phyloP scores from a whole-genome alignment of 2,329 filamentous ascomycete genomes.

The Ophiocordyceps camponoti-floridani region DNA sequence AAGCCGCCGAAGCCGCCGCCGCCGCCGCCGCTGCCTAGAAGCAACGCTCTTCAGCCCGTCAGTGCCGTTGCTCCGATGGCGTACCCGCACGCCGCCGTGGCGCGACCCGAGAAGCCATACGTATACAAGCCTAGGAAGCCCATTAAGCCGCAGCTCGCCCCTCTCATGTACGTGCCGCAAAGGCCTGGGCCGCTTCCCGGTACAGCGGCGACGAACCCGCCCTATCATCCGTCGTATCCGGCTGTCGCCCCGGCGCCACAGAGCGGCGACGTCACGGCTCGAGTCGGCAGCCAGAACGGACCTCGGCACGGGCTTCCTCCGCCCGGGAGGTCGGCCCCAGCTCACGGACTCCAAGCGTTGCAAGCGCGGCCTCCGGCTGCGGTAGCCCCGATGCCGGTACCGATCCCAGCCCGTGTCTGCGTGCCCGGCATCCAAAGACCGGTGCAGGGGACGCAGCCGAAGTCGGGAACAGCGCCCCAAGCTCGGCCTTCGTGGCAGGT shows the following conservation, averaged over 20 bases:
- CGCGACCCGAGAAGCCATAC: conserved; percentile 28
- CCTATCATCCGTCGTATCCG: conserved; percentile 2
- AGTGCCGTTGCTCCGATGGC: not conserved
- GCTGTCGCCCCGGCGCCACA: not conserved
- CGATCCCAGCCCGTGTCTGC: not conserved
- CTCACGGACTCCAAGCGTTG: not conserved
- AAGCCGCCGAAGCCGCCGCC: conserved; percentile 26
- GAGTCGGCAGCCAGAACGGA: conserved; percentile 2
- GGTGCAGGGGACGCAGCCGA: not conserved
- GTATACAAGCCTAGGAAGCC: conserved; percentile 31
- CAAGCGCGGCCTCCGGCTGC: not conserved
- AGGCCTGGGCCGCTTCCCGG: conserved; percentile 6
- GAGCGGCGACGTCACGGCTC: conserved; percentile 7
- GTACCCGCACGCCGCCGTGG: not conserved
- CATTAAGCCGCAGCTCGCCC: conserved; percentile 8
- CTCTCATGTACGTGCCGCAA: conserved; percentile 9
- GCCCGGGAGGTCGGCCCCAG: not conserved
- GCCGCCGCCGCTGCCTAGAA: conserved; percentile 9
- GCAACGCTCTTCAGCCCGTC: conserved; percentile 4
- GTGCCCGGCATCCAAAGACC: not conserved
- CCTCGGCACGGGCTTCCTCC: not conserved
- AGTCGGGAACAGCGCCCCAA: conserved; percentile 5
- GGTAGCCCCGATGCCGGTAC: not conserved
- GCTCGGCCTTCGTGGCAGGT: conserved; percentile 15
- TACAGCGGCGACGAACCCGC: not conserved